Percentiles rank a stretch among this genome's conserved stretches.
Evolutionary conservation across 2,329 filamentous ascomycete species (phyloP).

Genomic region (Fusarium coicis): DNA sequence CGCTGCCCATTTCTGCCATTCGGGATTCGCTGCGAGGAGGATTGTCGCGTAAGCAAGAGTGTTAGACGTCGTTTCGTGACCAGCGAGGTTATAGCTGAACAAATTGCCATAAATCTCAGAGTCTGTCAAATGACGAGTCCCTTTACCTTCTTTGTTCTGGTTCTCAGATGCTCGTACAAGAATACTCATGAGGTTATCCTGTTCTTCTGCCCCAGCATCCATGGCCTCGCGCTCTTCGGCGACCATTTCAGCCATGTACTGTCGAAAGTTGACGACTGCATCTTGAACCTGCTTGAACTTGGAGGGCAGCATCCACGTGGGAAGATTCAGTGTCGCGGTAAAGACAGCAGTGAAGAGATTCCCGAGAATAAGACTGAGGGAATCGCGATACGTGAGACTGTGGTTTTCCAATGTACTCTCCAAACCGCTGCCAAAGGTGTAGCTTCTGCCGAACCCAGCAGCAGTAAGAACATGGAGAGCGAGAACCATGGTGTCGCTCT

Average conservation of each 20-base stretch:
- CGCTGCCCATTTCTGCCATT: conserved; percentile 57
- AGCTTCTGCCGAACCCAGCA: conserved; percentile 36
- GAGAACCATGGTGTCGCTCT: conserved; percentile 32
- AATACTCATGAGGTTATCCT: conserved; percentile 36
- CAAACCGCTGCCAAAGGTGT: conserved; percentile 23
- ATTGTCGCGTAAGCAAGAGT: conserved; percentile 55
- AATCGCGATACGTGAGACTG: conserved; percentile 32
- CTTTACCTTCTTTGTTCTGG: conserved; percentile 1
- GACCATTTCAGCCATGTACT: conserved; percentile 36
- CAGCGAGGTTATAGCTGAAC: conserved; percentile 61
- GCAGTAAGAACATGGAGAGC: conserved; percentile 37
- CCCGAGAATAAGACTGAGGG: conserved; percentile 25
- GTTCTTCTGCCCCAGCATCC: conserved; percentile 9
- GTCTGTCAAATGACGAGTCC: conserved; percentile 46
- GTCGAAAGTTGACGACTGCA: conserved; percentile 26
- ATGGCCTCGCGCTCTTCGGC: conserved; percentile 28
- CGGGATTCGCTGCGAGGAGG: conserved; percentile 56
- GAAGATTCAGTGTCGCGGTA: conserved; percentile 28
- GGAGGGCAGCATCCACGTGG: conserved; percentile 17
- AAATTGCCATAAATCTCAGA: conserved; percentile 61
- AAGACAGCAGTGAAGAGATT: conserved; percentile 32
- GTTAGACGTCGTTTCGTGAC: conserved; percentile 62
- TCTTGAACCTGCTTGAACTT: conserved; percentile 34
- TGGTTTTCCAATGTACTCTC: conserved; percentile 20
- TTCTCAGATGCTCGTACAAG: conserved; percentile 35